A percentile compares a stretch with the other conserved stretches of the same genome.
Evolutionary conservation across 495 filamentous ascomycete genomes (phyloP).

Genomic region (Thermothielavioides terrestris): DNA sequence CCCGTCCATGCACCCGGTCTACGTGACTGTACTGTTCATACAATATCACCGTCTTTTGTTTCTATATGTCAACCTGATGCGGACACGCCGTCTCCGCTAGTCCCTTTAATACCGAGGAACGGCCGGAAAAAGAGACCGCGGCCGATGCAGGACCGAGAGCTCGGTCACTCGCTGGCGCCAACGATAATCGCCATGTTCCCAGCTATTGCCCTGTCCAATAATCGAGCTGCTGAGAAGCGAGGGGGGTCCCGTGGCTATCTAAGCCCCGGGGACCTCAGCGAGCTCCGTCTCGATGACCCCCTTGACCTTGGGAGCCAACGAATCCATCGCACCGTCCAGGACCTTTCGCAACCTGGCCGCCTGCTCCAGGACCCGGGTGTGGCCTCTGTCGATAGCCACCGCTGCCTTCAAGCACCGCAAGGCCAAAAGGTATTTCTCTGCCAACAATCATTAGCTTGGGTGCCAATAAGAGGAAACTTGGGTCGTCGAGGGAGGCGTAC

Average conservation of each 20-base stretch:
- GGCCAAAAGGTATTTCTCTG: slow-evolving; percentile 77
- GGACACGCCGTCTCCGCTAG: background rate
- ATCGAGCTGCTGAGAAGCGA: background rate
- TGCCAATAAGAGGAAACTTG: background rate
- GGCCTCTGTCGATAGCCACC: slow-evolving; percentile 54
- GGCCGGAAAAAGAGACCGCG: background rate
- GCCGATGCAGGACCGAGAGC: too few relatives aligned
- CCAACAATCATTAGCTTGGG: slow-evolving; percentile 19
- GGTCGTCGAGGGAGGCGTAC: slow-evolving; percentile 30
- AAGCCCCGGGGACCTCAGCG: slow-evolving; percentile 36
- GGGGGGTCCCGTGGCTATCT: background rate
- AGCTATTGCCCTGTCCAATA: background rate
- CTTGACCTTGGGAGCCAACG: slow-evolving; percentile 49
- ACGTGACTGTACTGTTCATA: background rate
- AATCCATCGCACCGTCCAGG: slow-evolving; percentile 46
- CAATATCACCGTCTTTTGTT: slow-evolving; percentile 1
- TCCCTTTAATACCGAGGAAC: background rate
- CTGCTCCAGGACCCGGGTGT: slow-evolving; percentile 74
- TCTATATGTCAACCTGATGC: background rate
- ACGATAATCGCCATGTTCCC: background rate
- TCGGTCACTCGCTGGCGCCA: too few relatives aligned
- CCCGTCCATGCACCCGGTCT: background rate
- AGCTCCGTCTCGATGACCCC: slow-evolving; percentile 61
- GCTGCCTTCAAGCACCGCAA: slow-evolving; percentile 76
- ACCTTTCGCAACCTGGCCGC: slow-evolving; percentile 58